A percentile compares a stretch with the other conserved stretches of the same genome.
These are phyloP conservation scores for Hygrocybe punicea DNA, from an alignment of 768 basidiomycete genomes.

Conservation along the genomic window DNA sequence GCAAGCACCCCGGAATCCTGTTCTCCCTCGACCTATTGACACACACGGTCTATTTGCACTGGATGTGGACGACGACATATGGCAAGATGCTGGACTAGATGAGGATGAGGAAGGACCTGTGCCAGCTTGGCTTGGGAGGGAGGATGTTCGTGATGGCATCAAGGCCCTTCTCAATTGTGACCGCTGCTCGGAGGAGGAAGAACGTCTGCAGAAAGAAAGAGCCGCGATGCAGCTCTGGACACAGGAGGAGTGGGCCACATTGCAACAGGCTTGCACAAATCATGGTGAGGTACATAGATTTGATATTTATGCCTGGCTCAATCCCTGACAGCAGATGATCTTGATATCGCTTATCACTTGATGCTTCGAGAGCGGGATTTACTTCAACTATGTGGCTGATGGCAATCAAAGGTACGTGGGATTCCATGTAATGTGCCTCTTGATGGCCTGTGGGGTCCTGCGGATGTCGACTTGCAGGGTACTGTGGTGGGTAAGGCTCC, in stretches of 20 bases:
- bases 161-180: conserved; percentile 24
- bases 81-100: conserved; percentile 25
- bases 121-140: conserved; percentile 29
- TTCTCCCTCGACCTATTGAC: conserved; percentile 22
- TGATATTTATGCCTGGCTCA: not conserved
- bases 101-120: conserved; percentile 14
- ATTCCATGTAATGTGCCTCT: not conserved
- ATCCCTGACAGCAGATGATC: not conserved
- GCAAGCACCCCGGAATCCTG: conserved; percentile 22
- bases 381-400: not conserved
- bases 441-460: too few relatives aligned
- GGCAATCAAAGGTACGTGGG: not conserved
- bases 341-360: not conserved
- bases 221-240: conserved; percentile 25
- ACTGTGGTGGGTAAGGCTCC: too few relatives aligned
- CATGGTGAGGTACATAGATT: not conserved
- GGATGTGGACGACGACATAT: conserved; percentile 38
- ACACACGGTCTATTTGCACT: conserved; percentile 25
- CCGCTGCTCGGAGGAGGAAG: conserved; percentile 27
- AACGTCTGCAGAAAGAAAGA: conserved; percentile 16
- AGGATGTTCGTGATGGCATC: conserved; percentile 28
- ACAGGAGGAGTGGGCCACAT: conserved; percentile 23
- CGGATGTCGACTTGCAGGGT: too few relatives aligned
- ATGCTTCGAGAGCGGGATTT: not conserved
- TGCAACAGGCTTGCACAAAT: not conserved